These are phyloP conservation scores for Pythium angustatum DNA, from an alignment of 352 stramenopile genomes.

Conservation along the genomic window DNA sequence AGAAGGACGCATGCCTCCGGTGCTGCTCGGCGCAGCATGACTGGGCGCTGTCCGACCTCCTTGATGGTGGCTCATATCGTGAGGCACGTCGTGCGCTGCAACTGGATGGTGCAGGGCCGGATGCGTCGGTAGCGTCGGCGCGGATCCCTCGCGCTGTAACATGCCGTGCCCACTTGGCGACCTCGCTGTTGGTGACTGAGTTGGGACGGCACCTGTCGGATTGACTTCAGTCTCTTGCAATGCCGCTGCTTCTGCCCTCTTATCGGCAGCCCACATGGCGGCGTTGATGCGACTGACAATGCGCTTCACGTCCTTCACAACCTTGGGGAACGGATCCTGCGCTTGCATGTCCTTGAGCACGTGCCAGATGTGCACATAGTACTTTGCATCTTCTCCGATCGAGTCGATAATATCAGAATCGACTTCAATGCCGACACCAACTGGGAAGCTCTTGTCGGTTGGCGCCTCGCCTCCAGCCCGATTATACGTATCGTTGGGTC, in stretches of 20 bases:
- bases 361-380: constrained; percentile 73
- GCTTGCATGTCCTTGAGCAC: constrained; percentile 61
- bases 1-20: constrained; percentile 49
- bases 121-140: constrained; percentile 13
- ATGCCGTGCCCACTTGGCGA: constrained; percentile 1
- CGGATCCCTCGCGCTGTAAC: constrained; percentile 22
- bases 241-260: constrained; percentile 7
- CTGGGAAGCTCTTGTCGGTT: constrained; percentile 21
- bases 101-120: neutral
- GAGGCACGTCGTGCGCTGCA: neutral
- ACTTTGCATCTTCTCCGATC: constrained; percentile 42
- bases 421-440: constrained; percentile 27
- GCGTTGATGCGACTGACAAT: constrained; percentile 38
- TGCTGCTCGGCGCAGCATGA: neutral
- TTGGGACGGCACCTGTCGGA: neutral
- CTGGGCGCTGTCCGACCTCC: neutral
- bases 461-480: constrained; percentile 6
- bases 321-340: constrained; percentile 73
- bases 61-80: neutral
- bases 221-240: neutral
- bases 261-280: constrained; percentile 30
- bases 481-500: neutral
- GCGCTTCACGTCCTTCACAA: constrained; percentile 37
- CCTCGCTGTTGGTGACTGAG: constrained; percentile 6
- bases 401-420: constrained; percentile 25